Percentiles rank a stretch among this genome's conserved stretches.
Evolutionary conservation across 2,329 filamentous ascomycete genomes (phyloP).

Genomic region (Coniochaeta sp.): DNA sequence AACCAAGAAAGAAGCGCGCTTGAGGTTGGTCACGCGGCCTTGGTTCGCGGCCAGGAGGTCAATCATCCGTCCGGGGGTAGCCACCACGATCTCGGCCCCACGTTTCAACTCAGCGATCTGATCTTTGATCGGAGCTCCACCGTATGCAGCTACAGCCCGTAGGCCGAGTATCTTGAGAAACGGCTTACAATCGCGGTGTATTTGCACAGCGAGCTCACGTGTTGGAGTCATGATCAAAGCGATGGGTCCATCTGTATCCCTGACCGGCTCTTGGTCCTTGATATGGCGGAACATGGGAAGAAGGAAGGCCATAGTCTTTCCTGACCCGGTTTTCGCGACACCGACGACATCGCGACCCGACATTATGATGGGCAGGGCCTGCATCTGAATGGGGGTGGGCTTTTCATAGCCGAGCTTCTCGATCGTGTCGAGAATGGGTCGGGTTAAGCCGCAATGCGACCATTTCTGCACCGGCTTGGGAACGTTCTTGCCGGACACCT

Average conservation of each 20-base stretch:
- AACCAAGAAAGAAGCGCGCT: conserved; percentile 85
- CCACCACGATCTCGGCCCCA: conserved; percentile 90
- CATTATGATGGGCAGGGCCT: conserved; percentile 92
- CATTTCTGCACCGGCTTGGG: conserved; percentile 94
- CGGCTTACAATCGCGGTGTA: conserved; percentile 89
- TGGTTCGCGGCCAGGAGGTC: conserved; percentile 90
- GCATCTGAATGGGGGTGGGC: conserved; percentile 90
- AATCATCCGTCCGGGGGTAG: conserved; percentile 91
- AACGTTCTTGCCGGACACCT: conserved; percentile 78
- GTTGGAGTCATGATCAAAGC: conserved; percentile 90
- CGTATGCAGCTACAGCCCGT: conserved; percentile 85
- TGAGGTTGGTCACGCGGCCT: conserved; percentile 87
- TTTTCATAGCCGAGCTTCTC: conserved; percentile 74
- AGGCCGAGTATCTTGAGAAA: conserved; percentile 83
- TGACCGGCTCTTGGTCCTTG: conserved; percentile 80
- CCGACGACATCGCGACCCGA: conserved; percentile 92
- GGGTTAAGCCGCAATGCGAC: conserved; percentile 87
- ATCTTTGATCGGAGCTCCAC: conserved; percentile 91
- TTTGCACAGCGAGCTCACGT: conserved; percentile 86
- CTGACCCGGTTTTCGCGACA: conserved; percentile 94
- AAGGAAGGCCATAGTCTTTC: conserved; percentile 92
- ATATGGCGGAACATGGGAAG: conserved; percentile 98
- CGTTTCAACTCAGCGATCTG: conserved; percentile 96
- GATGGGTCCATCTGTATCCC: conserved; percentile 79
- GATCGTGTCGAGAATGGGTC: conserved; percentile 81